phyloP scores from a whole-genome alignment of 441 rosid species.

The Pelargonium citronellum region DNA sequence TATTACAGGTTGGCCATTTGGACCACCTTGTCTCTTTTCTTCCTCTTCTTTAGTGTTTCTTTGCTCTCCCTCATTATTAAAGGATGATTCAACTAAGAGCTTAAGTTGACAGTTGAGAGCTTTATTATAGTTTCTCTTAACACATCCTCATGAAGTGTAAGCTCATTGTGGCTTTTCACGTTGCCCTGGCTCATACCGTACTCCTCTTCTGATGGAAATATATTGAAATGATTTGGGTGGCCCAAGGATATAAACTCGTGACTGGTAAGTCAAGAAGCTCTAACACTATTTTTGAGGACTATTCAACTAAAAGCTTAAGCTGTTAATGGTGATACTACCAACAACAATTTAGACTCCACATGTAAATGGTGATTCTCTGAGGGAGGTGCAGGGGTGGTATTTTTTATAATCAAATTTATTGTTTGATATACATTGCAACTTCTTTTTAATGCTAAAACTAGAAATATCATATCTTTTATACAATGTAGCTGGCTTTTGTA shows the following conservation, averaged over 20 bases:
- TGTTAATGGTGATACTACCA: neutral
- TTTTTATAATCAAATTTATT: neutral
- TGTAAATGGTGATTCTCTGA: slow-evolving; percentile 2
- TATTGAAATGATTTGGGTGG: neutral
- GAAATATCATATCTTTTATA: neutral
- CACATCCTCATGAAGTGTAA: neutral
- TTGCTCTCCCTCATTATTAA: neutral
- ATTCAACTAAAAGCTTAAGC: neutral
- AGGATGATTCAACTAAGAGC: neutral
- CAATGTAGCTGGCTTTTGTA: neutral
- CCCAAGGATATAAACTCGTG: neutral
- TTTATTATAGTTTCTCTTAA: neutral
- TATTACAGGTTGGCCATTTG: neutral
- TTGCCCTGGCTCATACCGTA: neutral
- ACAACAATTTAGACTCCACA: neutral
- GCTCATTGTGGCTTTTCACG: neutral
- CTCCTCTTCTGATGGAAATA: neutral
- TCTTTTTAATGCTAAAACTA: neutral
- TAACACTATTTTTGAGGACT: neutral
- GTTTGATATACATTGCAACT: neutral
- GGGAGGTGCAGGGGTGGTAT: slow-evolving; percentile 5
- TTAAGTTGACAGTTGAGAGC: neutral
- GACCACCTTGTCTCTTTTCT: neutral
- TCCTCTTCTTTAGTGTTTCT: neutral
- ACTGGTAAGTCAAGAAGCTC: neutral